Base-by-base conservation (phyloP, 768 basidiomycete genomes). In the Dentipellis sp. region DNA sequence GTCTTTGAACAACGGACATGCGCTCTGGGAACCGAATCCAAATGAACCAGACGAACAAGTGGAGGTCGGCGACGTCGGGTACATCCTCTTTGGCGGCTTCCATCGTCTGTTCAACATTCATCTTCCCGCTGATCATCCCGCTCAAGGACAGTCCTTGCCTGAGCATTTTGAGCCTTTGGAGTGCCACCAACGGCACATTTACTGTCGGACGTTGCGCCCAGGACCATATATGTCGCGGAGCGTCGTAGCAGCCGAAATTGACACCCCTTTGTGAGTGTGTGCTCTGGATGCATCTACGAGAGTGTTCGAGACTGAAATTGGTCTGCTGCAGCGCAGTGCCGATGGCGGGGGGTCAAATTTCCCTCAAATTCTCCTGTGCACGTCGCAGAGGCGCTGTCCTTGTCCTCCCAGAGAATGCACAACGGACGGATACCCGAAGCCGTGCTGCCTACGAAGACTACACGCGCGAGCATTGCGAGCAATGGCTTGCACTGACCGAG, bases 1-100 rank as follows among this genome's bases (percentile, higher is more conserved):
- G 8, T 4, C 16, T n/a, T 10, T 45, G n/a, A 10, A 10, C 17
- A n/a, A 45, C 42, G 58, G 58, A 9, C 19, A 53, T 29, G 56
- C 61, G 3, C 54, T 62, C 1, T 62, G 59, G 59, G 53, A 61
- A 4, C 62, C 63, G 10, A 50, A 45, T 46, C 55, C 59, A 4
- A 14, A 16, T 4, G 10, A 23, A n/a, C 38, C 45, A 14, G 57
- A 59, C 45, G 21, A 29, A 2, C 45, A 23, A 2, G 55, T 64
- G 11, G 45, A 57, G 22, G 53, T 63, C 12, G 63, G 62, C 34
- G 59, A 64, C 50, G 63, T 63, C 10, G 63, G 62, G 14, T 64
- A 34, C 34, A 46, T 59, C n/a, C 55, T 56, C 21, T 35, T 37
- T 4, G 63, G 63, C 35, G 21, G 39, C 22, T 64, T 63, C 35